phyloP scores from a whole-genome alignment of 805 yeast species.

The Suhomyces pyralidae region DNA sequence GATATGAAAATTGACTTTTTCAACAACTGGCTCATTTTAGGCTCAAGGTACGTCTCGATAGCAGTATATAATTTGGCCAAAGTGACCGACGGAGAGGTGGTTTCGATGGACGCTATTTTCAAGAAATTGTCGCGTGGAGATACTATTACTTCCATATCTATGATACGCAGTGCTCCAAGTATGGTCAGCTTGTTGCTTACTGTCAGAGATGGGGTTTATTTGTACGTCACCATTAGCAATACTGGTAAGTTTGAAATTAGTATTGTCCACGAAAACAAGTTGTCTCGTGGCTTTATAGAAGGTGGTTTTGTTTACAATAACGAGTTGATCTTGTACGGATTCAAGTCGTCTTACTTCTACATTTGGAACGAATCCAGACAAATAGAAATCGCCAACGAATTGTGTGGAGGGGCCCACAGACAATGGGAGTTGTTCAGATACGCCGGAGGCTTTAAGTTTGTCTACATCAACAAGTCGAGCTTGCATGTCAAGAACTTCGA shows the following conservation, averaged over 20 bases:
- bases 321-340: conserved; percentile 70
- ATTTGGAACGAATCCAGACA: conserved; percentile 80
- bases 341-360: conserved; percentile 74
- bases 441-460: conserved; percentile 39
- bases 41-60: conserved; percentile 69
- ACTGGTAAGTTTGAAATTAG: conserved; percentile 12
- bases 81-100: conserved; percentile 12
- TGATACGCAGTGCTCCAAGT: conserved; percentile 25
- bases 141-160: conserved; percentile 56
- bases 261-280: conserved; percentile 54
- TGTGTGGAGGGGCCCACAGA: conserved; percentile 92
- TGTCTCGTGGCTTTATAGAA: conserved; percentile 77
- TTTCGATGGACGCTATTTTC: conserved; percentile 20
- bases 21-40: conserved; percentile 50
- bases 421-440: conserved; percentile 58
- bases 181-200: conserved; percentile 43
- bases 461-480: conserved; percentile 54
- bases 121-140: conserved; percentile 63
- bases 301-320: conserved; percentile 51
- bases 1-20: conserved; percentile 44
- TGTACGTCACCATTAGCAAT: conserved; percentile 28
- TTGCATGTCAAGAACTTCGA: conserved; percentile 35
- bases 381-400: conserved; percentile 61
- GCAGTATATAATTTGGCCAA: conserved; percentile 48
- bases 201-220: conserved; percentile 65